Percentiles rank a stretch among this genome's conserved stretches.
Evolutionary conservation across 2,329 filamentous ascomycete species (phyloP).

Genomic region (Cladosporium phlei): DNA sequence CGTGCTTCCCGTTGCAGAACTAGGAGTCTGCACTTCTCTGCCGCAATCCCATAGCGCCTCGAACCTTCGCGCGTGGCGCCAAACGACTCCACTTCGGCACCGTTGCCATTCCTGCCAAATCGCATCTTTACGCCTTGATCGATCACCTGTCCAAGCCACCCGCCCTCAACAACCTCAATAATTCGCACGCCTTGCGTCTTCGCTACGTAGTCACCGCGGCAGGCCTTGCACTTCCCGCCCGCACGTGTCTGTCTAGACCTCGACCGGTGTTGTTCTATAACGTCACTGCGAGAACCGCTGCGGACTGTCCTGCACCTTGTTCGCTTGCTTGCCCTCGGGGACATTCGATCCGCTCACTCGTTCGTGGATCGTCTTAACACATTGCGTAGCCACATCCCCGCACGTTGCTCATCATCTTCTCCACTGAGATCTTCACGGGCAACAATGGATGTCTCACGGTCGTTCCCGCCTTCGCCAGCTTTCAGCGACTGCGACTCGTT

Average conservation of each 20-base stretch:
- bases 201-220: constrained; percentile 5
- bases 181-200: constrained; percentile 6
- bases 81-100: constrained; percentile 2
- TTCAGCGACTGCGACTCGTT: constrained; percentile 30
- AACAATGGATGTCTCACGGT: constrained; percentile 10
- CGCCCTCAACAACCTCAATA: constrained; percentile 10
- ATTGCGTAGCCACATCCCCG: background rate
- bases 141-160: constrained; percentile 7
- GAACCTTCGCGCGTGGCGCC: constrained; percentile 6
- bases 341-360: constrained; percentile 1
- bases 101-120: background rate
- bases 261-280: constrained; percentile 5
- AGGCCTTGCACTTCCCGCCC: too few species aligned
- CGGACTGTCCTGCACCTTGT: background rate
- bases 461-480: constrained; percentile 25
- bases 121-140: constrained; percentile 2
- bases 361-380: background rate
- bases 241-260: too few species aligned
- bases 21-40: background rate
- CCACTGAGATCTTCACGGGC: constrained; percentile 11
- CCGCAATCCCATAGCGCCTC: background rate
- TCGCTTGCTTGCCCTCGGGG: background rate
- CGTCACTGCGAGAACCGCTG: background rate
- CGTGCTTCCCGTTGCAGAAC: background rate
- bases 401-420: background rate